Percentiles rank a stretch among this genome's conserved stretches.
phyloP scores from a whole-genome alignment of 768 basidiomycete genomes.

The Tephrocybe sp. region DNA sequence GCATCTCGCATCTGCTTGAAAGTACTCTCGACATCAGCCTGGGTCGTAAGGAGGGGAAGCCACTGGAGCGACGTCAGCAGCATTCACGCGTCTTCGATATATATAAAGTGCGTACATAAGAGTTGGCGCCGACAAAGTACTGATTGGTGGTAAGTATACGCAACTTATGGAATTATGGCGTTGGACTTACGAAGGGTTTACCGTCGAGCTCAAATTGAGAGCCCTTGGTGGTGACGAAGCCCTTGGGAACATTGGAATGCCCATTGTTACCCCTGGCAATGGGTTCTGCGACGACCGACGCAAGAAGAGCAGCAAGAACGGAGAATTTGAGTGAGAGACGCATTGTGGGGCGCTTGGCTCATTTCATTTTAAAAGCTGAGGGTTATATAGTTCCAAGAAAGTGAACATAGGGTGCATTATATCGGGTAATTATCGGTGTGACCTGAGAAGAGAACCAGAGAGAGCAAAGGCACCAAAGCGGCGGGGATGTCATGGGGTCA shows the following conservation, averaged over 20 bases:
- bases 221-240: conserved; percentile 45
- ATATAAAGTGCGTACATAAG: conserved; percentile 37
- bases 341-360: conserved; percentile 5
- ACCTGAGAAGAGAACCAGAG: neutral
- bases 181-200: conserved; percentile 41
- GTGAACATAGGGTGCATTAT: conserved; percentile 1
- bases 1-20: conserved; percentile 47
- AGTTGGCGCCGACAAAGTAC: conserved; percentile 53
- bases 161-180: conserved; percentile 12
- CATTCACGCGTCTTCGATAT: neutral
- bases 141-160: conserved; percentile 23
- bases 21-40: conserved; percentile 47
- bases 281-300: conserved; percentile 6
- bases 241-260: conserved; percentile 26
- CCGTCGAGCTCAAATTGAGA: conserved; percentile 45
- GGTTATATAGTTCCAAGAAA: neutral
- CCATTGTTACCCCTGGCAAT: neutral
- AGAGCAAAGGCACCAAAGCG: no score
- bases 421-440: conserved; percentile 24
- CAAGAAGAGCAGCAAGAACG: conserved; percentile 10
- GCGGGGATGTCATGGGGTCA: neutral
- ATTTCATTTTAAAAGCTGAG: neutral
- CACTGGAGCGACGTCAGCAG: conserved; percentile 33
- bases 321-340: conserved; percentile 3
- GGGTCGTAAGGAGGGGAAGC: conserved; percentile 50